A percentile compares a stretch with the other conserved stretches of the same genome.
Conservation (phyloP, 2,329 filamentous ascomycete genomes). For the Plectosphaerella sp. region DNA sequence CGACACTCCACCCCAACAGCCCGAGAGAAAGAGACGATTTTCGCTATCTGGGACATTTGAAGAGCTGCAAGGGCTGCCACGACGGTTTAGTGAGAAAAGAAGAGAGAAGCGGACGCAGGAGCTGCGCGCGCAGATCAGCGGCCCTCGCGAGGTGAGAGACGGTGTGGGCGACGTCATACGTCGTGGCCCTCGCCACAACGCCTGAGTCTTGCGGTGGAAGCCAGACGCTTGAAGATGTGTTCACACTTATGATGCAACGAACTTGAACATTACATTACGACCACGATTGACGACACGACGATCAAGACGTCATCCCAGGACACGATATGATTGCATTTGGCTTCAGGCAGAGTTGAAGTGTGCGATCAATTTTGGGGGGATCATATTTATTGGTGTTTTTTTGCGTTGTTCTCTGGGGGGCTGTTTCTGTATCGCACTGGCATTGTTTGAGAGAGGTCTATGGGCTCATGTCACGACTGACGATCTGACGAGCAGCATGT, state of each 20-base stretch:
- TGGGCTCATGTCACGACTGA: not conserved
- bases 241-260: too few relatives aligned
- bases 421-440: not conserved
- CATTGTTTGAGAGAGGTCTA: not conserved
- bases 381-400: not conserved
- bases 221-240: too few relatives aligned
- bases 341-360: not conserved
- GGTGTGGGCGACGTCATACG: slow-evolving; percentile 54
- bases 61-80: slow-evolving; percentile 47
- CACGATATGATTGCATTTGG: not conserved
- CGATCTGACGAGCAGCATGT: not conserved
- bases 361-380: not conserved
- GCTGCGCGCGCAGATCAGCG: slow-evolving; percentile 56
- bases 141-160: slow-evolving; percentile 53
- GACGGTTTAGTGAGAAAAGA: slow-evolving; percentile 52
- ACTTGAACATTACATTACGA: not conserved
- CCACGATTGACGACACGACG: not conserved
- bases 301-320: not conserved
- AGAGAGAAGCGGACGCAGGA: slow-evolving; percentile 55
- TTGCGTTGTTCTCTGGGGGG: not conserved
- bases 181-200: slow-evolving; percentile 32
- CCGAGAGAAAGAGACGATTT: slow-evolving; percentile 19
- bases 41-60: slow-evolving; percentile 45
- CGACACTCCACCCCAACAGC: not conserved
- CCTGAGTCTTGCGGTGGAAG: too few relatives aligned